Percentiles rank a stretch among this genome's conserved stretches.
phyloP scores from a whole-genome alignment of 1,284 basidiomycete species.

The Ceratobasidium papillatum region DNA sequence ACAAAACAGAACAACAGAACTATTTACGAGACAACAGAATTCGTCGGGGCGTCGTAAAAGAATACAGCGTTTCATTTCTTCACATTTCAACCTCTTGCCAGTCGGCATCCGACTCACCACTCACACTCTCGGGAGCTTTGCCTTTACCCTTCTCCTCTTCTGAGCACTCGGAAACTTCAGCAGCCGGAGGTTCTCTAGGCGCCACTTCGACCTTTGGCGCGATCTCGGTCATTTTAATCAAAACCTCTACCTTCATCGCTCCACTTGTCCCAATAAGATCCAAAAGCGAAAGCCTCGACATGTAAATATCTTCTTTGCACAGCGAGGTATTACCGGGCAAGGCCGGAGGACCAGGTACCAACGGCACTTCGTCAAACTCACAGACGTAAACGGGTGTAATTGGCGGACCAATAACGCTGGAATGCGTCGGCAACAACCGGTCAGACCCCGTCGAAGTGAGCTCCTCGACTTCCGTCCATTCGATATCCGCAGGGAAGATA shows the following conservation, averaged over 20 bases:
- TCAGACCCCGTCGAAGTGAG: not conserved
- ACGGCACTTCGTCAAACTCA: conserved; percentile 6
- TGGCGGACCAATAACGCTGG: not conserved
- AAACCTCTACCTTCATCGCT: conserved; percentile 30
- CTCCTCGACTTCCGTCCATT: conserved; percentile 6
- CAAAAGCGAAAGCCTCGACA: conserved; percentile 7
- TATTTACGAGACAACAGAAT: not conserved
- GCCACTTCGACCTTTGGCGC: not conserved
- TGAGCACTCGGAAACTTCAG: not conserved
- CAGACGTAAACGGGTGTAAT: not conserved
- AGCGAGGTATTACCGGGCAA: not conserved
- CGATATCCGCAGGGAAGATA: conserved; percentile 6
- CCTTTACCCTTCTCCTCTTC: not conserved
- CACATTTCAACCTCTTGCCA: conserved; percentile 4
- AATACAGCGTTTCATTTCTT: too few species aligned
- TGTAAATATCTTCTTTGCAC: not conserved
- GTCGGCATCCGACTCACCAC: conserved; percentile 2
- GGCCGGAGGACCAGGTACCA: conserved; percentile 11
- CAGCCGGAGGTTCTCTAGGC: not conserved
- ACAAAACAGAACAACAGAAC: not conserved
- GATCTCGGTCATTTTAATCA: conserved; percentile 11
- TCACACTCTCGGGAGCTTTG: not conserved
- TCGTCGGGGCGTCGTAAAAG: too few species aligned
- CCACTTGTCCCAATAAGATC: not conserved
- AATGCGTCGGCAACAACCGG: not conserved